Percentiles rank a stretch among this genome's conserved stretches.
phyloP scores from a whole-genome alignment of 768 basidiomycete genomes.

The Hygrocybe coccinea region DNA sequence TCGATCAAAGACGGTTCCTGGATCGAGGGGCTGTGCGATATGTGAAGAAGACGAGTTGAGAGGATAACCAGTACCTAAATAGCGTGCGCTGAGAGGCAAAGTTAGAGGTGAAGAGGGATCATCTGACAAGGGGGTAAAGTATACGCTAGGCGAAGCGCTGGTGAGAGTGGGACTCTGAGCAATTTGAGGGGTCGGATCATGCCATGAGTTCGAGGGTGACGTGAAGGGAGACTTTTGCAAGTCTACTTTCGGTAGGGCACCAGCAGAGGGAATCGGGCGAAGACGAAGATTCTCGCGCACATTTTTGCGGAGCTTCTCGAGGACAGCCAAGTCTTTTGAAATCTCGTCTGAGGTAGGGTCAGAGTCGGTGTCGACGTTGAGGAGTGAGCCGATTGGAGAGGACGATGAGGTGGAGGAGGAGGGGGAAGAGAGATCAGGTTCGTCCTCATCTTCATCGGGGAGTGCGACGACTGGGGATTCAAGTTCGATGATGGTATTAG shows the following conservation, averaged over 20 bases:
- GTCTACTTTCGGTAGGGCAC: conserved; percentile 45
- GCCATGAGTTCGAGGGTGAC: neutral
- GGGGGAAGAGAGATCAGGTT: neutral
- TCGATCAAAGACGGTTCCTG: conserved; percentile 44
- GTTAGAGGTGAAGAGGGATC: conserved; percentile 5
- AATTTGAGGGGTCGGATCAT: neutral
- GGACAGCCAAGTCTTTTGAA: conserved; percentile 58
- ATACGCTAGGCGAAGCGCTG: neutral
- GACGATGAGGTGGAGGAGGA: conserved; percentile 2
- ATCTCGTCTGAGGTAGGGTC: conserved; percentile 54
- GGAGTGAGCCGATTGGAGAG: neutral
- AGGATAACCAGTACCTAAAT: conserved; percentile 20
- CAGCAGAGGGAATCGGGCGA: conserved; percentile 64
- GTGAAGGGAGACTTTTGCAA: conserved; percentile 14
- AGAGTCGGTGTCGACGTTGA: conserved; percentile 12
- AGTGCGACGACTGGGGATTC: conserved; percentile 1
- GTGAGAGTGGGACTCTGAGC: conserved; percentile 2
- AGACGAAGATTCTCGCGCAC: conserved; percentile 75
- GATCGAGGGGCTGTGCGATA: conserved; percentile 36
- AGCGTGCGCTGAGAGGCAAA: conserved; percentile 24
- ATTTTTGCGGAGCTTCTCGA: conserved; percentile 64
- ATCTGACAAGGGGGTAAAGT: conserved; percentile 7
- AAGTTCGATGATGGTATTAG: conserved; percentile 4
- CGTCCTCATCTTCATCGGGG: conserved; percentile 2
- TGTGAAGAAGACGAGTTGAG: conserved; percentile 22